phyloP scores from a whole-genome alignment of 176 grass and related monocot genomes.

The Bromus sterilis region DNA sequence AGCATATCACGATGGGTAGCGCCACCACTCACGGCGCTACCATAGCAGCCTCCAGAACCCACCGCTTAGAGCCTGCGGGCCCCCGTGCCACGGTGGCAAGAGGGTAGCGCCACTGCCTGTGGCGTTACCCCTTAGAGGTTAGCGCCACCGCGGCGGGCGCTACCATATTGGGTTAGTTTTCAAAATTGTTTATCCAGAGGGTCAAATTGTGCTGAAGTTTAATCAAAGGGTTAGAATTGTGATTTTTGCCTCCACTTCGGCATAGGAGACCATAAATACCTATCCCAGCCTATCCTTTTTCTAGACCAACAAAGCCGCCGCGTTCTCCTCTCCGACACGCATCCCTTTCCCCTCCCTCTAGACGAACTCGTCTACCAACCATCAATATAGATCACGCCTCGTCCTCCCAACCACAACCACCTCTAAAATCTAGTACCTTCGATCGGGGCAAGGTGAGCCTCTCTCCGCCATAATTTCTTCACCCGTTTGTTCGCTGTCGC shows the following conservation, averaged over 20 bases:
- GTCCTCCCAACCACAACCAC: background rate
- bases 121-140: too few relatives aligned
- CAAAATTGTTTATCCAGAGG: too few relatives aligned
- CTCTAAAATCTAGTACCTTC: background rate
- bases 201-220: too few relatives aligned
- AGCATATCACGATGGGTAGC: too few relatives aligned
- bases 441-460: background rate
- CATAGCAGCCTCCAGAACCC: too few relatives aligned
- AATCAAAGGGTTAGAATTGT: too few relatives aligned
- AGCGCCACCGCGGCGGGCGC: too few relatives aligned
- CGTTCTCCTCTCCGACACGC: background rate
- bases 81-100: too few relatives aligned
- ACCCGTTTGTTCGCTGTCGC: background rate
- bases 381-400: background rate
- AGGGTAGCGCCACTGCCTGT: too few relatives aligned
- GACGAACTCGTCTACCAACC: background rate
- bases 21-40: too few relatives aligned
- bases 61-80: too few relatives aligned
- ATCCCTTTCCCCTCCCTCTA: background rate
- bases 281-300: background rate
- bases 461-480: background rate
- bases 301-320: background rate
- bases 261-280: constrained; percentile 17
- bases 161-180: too few relatives aligned
- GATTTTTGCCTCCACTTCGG: background rate